These are phyloP conservation scores for Naegleria fowleri DNA, from an alignment of 208 protist species.

Conservation along the genomic window DNA sequence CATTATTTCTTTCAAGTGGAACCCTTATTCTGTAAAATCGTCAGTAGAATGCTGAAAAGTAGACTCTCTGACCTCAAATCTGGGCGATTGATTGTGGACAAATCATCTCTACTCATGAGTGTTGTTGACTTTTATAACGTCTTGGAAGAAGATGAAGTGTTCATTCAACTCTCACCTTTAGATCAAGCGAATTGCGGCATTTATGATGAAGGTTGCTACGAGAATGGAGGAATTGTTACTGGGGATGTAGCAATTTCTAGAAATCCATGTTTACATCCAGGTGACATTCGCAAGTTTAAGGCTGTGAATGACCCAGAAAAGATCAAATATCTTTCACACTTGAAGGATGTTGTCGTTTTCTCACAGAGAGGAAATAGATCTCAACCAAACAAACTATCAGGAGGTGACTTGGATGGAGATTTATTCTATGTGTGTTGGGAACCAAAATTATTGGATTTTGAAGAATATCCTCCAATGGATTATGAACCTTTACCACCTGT, in stretches of 20 bases:
- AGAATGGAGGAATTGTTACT: not conserved
- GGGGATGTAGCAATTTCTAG: not conserved
- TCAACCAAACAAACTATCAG: not conserved
- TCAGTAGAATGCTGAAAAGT: not conserved
- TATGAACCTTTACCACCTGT: not conserved
- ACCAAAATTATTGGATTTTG: not conserved
- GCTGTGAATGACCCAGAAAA: not conserved
- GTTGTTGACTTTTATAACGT: not conserved
- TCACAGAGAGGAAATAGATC: not conserved
- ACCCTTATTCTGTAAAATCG: not conserved
- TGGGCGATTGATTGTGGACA: not conserved
- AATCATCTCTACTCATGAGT: not conserved
- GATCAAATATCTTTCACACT: not conserved
- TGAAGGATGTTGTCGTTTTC: not conserved
- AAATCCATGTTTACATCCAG: not conserved
- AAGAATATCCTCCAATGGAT: not conserved
- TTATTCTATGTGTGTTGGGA: not conserved
- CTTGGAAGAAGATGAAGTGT: not conserved
- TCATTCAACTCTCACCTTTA: not conserved
- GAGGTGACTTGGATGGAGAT: not conserved
- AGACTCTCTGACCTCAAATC: not conserved
- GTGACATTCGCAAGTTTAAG: not conserved
- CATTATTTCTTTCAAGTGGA: not conserved
- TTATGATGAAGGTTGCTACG: not conserved
- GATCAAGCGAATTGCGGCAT: not conserved